These are phyloP conservation scores for Penicillium fimorum DNA, from an alignment of 495 filamentous ascomycete genomes.

Conservation along the genomic window DNA sequence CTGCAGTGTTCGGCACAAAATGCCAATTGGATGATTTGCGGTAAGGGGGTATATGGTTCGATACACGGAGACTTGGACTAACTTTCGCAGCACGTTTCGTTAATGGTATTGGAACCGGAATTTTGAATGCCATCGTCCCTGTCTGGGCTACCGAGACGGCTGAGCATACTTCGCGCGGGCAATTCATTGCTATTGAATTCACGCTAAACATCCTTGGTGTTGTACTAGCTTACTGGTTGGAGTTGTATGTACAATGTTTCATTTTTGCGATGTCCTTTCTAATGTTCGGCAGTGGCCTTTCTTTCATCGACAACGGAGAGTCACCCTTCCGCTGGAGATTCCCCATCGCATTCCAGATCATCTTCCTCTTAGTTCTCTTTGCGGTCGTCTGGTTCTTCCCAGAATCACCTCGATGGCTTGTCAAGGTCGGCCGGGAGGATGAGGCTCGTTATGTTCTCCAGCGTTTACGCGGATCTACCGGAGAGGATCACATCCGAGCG, in stretches of 20 bases:
- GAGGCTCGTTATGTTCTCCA: conserved; percentile 62
- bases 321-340: conserved; percentile 65
- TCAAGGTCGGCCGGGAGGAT: conserved; percentile 59
- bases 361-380: conserved; percentile 55
- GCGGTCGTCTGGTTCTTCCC: conserved; percentile 60
- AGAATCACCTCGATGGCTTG: conserved; percentile 64
- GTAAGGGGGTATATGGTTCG: conserved; percentile 32
- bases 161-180: conserved; percentile 64
- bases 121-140: conserved; percentile 68
- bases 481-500: conserved; percentile 52
- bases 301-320: conserved; percentile 53
- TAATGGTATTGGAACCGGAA: conserved; percentile 72
- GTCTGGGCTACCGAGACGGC: conserved; percentile 71
- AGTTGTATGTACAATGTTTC: conserved; percentile 49
- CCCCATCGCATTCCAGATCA: conserved; percentile 70
- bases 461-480: conserved; percentile 57
- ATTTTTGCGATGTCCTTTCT: conserved; percentile 3
- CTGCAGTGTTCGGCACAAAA: conserved; percentile 64
- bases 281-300: conserved; percentile 46
- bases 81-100: conserved; percentile 54
- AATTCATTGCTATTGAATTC: conserved; percentile 72
- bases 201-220: conserved; percentile 74
- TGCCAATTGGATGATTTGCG: conserved; percentile 68
- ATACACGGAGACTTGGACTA: background rate
- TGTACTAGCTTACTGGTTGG: conserved; percentile 70